Evolutionary conservation across 2,329 filamentous ascomycete species (phyloP).

Genomic region (Colletotrichum sp.): DNA sequence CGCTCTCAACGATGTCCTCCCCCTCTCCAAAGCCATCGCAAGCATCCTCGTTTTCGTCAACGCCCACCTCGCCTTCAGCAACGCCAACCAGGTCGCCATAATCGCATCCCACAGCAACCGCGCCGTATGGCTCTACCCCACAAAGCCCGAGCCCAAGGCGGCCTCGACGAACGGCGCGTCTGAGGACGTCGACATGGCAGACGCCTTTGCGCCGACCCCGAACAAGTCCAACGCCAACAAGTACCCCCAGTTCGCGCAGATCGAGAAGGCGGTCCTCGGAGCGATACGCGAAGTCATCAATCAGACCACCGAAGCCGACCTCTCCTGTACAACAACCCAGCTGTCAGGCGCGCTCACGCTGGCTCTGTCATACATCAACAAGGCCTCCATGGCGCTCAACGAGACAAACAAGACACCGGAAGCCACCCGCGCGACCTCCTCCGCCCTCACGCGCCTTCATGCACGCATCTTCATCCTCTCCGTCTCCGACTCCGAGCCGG

Average conservation of each 20-base stretch:
- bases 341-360: slow-evolving; percentile 91
- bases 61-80: slow-evolving; percentile 92
- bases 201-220: slow-evolving; percentile 39
- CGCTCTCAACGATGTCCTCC: slow-evolving; percentile 73
- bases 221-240: slow-evolving; percentile 73
- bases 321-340: slow-evolving; percentile 80
- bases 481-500: slow-evolving; percentile 82
- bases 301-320: slow-evolving; percentile 67
- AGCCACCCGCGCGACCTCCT: slow-evolving; percentile 34
- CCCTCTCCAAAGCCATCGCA: slow-evolving; percentile 83
- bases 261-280: slow-evolving; percentile 79
- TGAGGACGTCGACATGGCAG: slow-evolving; percentile 64
- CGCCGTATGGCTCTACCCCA: slow-evolving; percentile 88
- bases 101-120: slow-evolving; percentile 88
- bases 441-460: slow-evolving; percentile 59
- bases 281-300: slow-evolving; percentile 78
- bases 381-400: slow-evolving; percentile 70
- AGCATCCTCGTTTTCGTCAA: slow-evolving; percentile 96
- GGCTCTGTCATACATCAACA: slow-evolving; percentile 89
- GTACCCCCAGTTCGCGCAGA: slow-evolving; percentile 87
- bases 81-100: slow-evolving; percentile 89
- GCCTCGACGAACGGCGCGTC: slow-evolving; percentile 32
- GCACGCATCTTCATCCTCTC: slow-evolving; percentile 89
- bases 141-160: slow-evolving; percentile 33
- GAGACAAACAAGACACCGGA: slow-evolving; percentile 55